These are phyloP conservation scores for Stramenopiles sp. DNA, from an alignment of 352 stramenopile species.

Conservation along the genomic window DNA sequence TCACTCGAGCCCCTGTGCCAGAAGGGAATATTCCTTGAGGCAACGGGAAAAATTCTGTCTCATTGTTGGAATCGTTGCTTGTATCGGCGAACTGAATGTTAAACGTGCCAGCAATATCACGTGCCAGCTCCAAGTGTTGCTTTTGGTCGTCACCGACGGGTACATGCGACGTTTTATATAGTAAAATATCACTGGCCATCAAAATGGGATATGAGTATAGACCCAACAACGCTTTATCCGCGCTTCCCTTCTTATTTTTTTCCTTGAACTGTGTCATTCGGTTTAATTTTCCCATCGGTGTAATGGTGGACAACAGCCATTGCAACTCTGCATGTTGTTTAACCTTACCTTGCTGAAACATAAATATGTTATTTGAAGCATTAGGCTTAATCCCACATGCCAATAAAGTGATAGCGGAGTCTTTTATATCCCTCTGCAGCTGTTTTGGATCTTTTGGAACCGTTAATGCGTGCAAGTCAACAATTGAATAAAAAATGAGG, in stretches of 20 bases:
- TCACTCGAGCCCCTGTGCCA: slow-evolving; percentile 65
- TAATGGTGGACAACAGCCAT: slow-evolving; percentile 91
- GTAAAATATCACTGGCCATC: slow-evolving; percentile 95
- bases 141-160: slow-evolving; percentile 91
- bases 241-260: slow-evolving; percentile 46
- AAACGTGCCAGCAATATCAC: slow-evolving; percentile 83
- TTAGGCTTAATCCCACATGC: slow-evolving; percentile 64
- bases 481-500: slow-evolving; percentile 81
- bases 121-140: slow-evolving; percentile 95
- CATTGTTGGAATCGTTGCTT: no score
- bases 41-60: slow-evolving; percentile 19
- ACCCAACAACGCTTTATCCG: slow-evolving; percentile 46
- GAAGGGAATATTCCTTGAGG: slow-evolving; percentile 3
- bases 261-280: slow-evolving; percentile 99
- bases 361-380: slow-evolving; percentile 15
- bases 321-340: slow-evolving; percentile 73
- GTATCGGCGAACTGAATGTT: slow-evolving; percentile 91
- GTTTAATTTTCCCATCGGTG: slow-evolving; percentile 89
- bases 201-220: slow-evolving; percentile 93
- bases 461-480: slow-evolving; percentile 95
- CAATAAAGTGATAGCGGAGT: slow-evolving; percentile 76
- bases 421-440: slow-evolving; percentile 63
- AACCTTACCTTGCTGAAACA: slow-evolving; percentile 16
- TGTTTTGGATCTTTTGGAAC: slow-evolving; percentile 70
- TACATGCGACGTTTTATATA: slow-evolving; percentile 89